These are phyloP conservation scores for Magnolia officinalis DNA, from an alignment of 164 flowering plant species.

Conservation along the genomic window DNA sequence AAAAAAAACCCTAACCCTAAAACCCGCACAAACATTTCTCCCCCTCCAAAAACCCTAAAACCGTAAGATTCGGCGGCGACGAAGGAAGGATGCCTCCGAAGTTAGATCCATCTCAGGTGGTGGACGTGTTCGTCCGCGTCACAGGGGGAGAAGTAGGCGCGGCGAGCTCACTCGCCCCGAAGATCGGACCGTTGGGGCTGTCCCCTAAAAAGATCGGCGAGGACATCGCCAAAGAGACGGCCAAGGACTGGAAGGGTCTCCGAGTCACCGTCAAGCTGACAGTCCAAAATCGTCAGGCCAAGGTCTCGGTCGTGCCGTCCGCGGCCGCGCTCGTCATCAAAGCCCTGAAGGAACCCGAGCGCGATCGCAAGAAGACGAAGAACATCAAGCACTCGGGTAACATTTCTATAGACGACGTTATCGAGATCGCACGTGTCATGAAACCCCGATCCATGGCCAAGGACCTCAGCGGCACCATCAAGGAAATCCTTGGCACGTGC, in stretches of 20 bases:
- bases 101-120: slow-evolving; percentile 63
- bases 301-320: slow-evolving; percentile 70
- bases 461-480: slow-evolving; percentile 61
- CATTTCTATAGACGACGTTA: slow-evolving; percentile 66
- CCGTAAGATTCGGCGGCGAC: not conserved
- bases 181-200: slow-evolving; percentile 74
- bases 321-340: slow-evolving; percentile 74
- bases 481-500: slow-evolving; percentile 84
- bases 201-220: slow-evolving; percentile 80
- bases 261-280: slow-evolving; percentile 76
- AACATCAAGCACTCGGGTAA: slow-evolving; percentile 72
- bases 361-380: slow-evolving; percentile 71
- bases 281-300: slow-evolving; percentile 75
- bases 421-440: slow-evolving; percentile 75
- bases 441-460: slow-evolving; percentile 70
- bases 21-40: not conserved
- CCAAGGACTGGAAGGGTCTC: slow-evolving; percentile 84
- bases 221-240: slow-evolving; percentile 74
- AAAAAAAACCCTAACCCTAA: slow-evolving; percentile 7
- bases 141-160: slow-evolving; percentile 84
- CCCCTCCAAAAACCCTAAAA: not conserved
- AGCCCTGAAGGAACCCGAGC: slow-evolving; percentile 71
- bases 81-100: slow-evolving; percentile 58
- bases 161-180: slow-evolving; percentile 71
- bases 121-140: slow-evolving; percentile 72